Evolutionary conservation across 345 rosid species (phyloP).

Genomic region (Microcos paniculata): DNA sequence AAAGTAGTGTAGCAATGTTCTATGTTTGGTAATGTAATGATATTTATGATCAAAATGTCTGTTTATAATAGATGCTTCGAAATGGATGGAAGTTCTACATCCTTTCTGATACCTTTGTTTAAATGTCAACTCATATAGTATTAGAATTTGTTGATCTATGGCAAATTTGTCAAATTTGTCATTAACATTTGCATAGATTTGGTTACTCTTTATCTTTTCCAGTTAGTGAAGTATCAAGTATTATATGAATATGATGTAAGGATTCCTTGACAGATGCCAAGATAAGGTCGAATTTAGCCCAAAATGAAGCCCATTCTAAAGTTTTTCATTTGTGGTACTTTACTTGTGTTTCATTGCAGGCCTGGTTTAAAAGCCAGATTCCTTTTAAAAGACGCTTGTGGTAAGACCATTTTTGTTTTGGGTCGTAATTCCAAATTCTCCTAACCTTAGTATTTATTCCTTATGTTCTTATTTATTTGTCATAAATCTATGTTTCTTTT

Average conservation of each 20-base stretch:
- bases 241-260: background rate
- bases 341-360: too few relatives aligned
- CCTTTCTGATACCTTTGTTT: slow-evolving; percentile 23
- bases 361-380: too few relatives aligned
- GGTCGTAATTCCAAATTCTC: too few relatives aligned
- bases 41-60: slow-evolving; percentile 18
- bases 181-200: slow-evolving; percentile 1
- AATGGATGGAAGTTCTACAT: slow-evolving; percentile 18
- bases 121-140: slow-evolving; percentile 25
- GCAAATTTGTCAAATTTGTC: slow-evolving; percentile 16
- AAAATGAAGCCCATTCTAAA: background rate
- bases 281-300: background rate
- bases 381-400: too few relatives aligned
- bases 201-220: background rate
- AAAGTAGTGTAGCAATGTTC: slow-evolving; percentile 20
- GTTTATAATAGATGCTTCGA: slow-evolving; percentile 29
- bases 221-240: background rate
- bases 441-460: too few relatives aligned
- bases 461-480: too few relatives aligned
- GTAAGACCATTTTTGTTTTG: too few relatives aligned
- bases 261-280: background rate
- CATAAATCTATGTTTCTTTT: too few relatives aligned
- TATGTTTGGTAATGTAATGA: slow-evolving; percentile 21
- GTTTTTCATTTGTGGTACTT: background rate
- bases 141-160: slow-evolving; percentile 22